Evolutionary conservation across 148 eudicot species (phyloP).

Genomic region (Rhododendron simsii): DNA sequence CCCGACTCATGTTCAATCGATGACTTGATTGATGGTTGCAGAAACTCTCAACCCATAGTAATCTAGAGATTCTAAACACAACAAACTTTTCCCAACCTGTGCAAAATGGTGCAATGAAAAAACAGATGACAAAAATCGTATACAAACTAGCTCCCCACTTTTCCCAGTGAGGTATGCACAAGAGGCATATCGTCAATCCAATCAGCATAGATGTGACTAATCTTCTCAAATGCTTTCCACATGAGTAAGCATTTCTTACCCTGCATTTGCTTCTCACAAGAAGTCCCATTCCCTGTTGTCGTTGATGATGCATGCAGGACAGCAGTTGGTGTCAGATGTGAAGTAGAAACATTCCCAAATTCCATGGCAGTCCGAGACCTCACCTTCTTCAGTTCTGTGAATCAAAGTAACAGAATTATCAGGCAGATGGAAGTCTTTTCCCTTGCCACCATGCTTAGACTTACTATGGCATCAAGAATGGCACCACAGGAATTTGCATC

Average conservation of each 20-base stretch:
- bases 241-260: constrained; percentile 9
- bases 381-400: constrained; percentile 25
- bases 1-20: background rate
- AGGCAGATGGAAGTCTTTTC: background rate
- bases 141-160: constrained; percentile 9
- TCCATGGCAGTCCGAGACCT: background rate
- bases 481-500: background rate
- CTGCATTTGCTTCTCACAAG: constrained; percentile 6
- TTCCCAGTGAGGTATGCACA: background rate
- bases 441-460: background rate
- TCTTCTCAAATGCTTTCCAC: constrained; percentile 22
- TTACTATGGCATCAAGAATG: background rate
- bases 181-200: constrained; percentile 26
- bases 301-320: background rate
- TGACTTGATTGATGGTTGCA: background rate
- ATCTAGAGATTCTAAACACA: background rate
- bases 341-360: background rate
- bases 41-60: background rate
- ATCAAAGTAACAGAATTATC: constrained; percentile 15
- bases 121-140: background rate
- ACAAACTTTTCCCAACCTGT: constrained; percentile 9
- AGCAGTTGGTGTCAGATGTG: constrained; percentile 1
- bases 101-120: background rate
- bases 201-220: constrained; percentile 34
- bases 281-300: background rate